phyloP scores from a whole-genome alignment of 306 rosid genomes.

The Argentina anserina region DNA sequence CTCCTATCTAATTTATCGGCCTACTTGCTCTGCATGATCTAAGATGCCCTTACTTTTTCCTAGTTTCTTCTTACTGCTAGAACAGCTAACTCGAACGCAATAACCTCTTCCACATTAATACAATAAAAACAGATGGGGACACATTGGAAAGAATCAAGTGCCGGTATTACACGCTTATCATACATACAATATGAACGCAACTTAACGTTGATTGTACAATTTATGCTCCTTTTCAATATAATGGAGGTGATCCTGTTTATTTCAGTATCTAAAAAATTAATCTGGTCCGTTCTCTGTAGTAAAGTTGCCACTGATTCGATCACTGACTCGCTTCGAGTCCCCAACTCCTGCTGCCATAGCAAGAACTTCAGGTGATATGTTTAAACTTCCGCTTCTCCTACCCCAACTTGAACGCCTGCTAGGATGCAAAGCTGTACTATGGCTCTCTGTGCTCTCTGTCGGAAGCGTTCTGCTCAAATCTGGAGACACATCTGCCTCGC shows the following conservation, averaged over 20 bases:
- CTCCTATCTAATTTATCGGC: no score
- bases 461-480: constrained; percentile 39
- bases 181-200: constrained; percentile 7
- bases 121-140: constrained; percentile 13
- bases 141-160: constrained; percentile 11
- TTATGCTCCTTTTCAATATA: not conserved
- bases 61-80: not conserved
- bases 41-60: not conserved
- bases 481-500: constrained; percentile 24
- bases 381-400: constrained; percentile 40
- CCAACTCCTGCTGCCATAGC: constrained; percentile 31
- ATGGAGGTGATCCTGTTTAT: not conserved
- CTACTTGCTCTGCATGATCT: not conserved
- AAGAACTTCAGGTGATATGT: constrained; percentile 34
- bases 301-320: constrained; percentile 19
- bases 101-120: not conserved
- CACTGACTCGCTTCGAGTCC: constrained; percentile 28
- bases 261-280: constrained; percentile 13
- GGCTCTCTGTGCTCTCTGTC: constrained; percentile 33
- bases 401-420: constrained; percentile 33
- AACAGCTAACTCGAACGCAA: not conserved
- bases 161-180: constrained; percentile 5
- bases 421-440: constrained; percentile 20
- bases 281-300: constrained; percentile 8
- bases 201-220: not conserved